Conservation (phyloP, 139 green algal species). For the Zygnema circumcarinatum region DNA sequence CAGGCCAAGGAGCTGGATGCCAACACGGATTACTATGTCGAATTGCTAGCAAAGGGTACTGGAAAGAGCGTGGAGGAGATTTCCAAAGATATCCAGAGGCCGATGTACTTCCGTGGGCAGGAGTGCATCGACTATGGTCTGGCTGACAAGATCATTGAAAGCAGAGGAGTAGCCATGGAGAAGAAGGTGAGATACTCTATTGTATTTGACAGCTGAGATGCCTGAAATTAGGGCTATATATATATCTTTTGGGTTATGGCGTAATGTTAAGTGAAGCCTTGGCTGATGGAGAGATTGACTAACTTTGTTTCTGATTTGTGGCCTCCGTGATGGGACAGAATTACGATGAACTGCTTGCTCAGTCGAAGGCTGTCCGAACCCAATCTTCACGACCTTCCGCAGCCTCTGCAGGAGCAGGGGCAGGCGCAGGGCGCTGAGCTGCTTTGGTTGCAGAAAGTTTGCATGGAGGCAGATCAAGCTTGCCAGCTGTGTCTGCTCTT, state of each 20-base stretch:
- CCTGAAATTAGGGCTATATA: not conserved
- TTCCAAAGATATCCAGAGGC: constrained; percentile 64
- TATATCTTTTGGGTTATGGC: not conserved
- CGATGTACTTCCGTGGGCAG: constrained; percentile 77
- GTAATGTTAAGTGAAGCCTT: not conserved
- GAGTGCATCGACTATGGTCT: constrained; percentile 93
- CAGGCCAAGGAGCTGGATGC: constrained; percentile 78
- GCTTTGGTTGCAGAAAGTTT: no score
- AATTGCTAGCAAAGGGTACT: constrained; percentile 75
- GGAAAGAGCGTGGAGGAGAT: constrained; percentile 71
- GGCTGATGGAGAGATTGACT: not conserved
- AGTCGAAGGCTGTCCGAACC: constrained; percentile 54
- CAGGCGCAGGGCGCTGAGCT: no score
- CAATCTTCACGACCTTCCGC: not conserved
- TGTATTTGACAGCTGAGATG: not conserved
- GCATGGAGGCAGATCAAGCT: no score
- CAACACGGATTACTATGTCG: constrained; percentile 73
- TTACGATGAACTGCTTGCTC: constrained; percentile 61
- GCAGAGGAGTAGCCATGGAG: constrained; percentile 54
- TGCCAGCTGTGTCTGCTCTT: no score
- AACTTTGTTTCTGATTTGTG: not conserved
- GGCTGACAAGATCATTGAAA: constrained; percentile 78
- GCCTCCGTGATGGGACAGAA: constrained; percentile 27
- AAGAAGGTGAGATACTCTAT: constrained; percentile 47
- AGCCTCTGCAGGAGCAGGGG: constrained; percentile 1